phyloP scores from a whole-genome alignment of 2,329 filamentous ascomycete species.

The Emmonsiellopsis sp. region DNA sequence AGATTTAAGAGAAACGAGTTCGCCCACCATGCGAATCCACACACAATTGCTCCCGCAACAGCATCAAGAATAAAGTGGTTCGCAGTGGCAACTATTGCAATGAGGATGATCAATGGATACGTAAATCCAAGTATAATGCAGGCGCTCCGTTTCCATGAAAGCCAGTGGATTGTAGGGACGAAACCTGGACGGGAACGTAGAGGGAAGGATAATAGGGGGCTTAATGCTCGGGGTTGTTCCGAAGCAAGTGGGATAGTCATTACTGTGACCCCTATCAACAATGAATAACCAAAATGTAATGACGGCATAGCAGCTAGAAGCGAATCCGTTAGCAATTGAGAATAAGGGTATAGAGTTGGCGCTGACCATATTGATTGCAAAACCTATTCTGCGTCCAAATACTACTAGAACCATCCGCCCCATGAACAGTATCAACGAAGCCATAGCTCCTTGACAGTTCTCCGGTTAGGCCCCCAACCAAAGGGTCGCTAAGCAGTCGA shows the following conservation, averaged over 20 bases:
- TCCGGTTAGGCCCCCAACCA: slow-evolving; percentile 46
- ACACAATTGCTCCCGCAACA: slow-evolving; percentile 57
- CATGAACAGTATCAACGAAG: slow-evolving; percentile 52
- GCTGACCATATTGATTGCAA: slow-evolving; percentile 63
- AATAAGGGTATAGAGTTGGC: not conserved
- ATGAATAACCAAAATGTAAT: slow-evolving; percentile 65
- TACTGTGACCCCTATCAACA: slow-evolving; percentile 62
- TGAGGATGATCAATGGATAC: slow-evolving; percentile 56
- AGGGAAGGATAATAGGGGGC: slow-evolving; percentile 24
- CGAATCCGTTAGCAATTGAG: not conserved
- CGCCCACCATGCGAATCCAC: slow-evolving; percentile 51
- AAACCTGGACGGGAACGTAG: slow-evolving; percentile 14
- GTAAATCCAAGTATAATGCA: slow-evolving; percentile 46
- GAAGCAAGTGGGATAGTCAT: slow-evolving; percentile 54
- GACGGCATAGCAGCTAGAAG: slow-evolving; percentile 61
- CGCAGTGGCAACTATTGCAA: slow-evolving; percentile 60
- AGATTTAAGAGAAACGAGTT: slow-evolving; percentile 52
- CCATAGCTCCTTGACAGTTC: slow-evolving; percentile 50
- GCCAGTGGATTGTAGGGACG: slow-evolving; percentile 29
- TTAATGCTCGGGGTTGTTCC: slow-evolving; percentile 37
- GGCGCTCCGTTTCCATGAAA: slow-evolving; percentile 41
- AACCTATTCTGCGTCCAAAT: slow-evolving; percentile 66
- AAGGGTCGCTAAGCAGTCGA: slow-evolving; percentile 44
- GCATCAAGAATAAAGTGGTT: slow-evolving; percentile 67
- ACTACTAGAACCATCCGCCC: slow-evolving; percentile 50